Percentiles rank a stretch among this genome's conserved stretches.
These are phyloP conservation scores for Macrophomina pseudophaseolina DNA, from an alignment of 2,329 filamentous ascomycete genomes.

Conservation along the genomic window DNA sequence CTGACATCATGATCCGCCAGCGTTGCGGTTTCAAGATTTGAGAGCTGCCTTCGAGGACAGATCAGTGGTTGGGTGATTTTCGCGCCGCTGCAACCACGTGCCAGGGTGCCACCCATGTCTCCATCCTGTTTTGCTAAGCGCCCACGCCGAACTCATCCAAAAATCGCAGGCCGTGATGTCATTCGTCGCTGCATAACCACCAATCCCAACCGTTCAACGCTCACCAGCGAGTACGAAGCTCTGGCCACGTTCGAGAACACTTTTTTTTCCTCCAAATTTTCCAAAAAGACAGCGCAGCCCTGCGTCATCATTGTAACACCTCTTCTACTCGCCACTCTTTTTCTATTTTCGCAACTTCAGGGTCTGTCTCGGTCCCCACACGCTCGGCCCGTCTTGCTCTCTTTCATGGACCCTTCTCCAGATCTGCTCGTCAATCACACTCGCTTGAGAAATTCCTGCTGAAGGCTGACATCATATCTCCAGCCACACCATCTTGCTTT, in stretches of 20 bases:
- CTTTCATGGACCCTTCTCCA: slow-evolving; percentile 4
- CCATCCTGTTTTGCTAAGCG: slow-evolving; percentile 16
- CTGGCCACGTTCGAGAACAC: slow-evolving; percentile 12
- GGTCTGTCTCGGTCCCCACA: not conserved
- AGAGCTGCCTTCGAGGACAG: not conserved
- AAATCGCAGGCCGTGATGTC: slow-evolving; percentile 11
- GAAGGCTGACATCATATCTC: slow-evolving; percentile 5
- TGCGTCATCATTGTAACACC: slow-evolving; percentile 4
- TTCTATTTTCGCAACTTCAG: slow-evolving; percentile 5
- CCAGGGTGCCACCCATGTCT: not conserved
- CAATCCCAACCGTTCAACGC: slow-evolving; percentile 3
- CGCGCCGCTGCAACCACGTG: slow-evolving; percentile 18
- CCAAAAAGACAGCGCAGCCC: slow-evolving; percentile 10
- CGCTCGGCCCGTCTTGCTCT: not conserved
- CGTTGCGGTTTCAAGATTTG: slow-evolving; percentile 12
- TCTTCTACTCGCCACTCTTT: not conserved
- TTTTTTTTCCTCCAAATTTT: not conserved
- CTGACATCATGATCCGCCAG: slow-evolving; percentile 16
- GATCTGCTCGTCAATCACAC: not conserved
- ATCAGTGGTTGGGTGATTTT: slow-evolving; percentile 12
- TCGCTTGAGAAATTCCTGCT: not conserved
- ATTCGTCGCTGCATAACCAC: slow-evolving; percentile 3
- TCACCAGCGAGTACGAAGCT: not conserved
- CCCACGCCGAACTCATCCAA: slow-evolving; percentile 8
- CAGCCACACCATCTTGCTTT: not conserved